Evolutionary conservation across 208 protist genomes (phyloP).

Genomic region (Leishmania mexicana): DNA sequence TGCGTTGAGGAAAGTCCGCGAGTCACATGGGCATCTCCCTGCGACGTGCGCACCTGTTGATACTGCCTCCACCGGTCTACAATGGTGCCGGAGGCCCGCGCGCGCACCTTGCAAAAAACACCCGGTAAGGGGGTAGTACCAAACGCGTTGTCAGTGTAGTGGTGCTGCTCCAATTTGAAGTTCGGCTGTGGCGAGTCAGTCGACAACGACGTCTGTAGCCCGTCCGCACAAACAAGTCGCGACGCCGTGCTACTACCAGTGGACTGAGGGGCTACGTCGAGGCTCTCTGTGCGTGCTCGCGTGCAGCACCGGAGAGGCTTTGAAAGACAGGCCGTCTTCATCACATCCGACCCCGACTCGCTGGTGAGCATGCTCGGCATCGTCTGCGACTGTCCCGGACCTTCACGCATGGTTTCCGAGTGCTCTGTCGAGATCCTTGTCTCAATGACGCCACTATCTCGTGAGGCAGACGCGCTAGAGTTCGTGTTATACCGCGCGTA

Average conservation of each 20-base stretch:
- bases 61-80: constrained; percentile 21
- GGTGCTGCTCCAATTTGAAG: not conserved
- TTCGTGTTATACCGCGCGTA: not conserved
- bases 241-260: not conserved
- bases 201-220: not conserved
- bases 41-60: not conserved
- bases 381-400: not conserved
- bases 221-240: not conserved
- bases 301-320: not conserved
- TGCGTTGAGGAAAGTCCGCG: not conserved
- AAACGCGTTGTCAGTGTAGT: not conserved
- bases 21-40: not conserved
- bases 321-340: not conserved
- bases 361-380: not conserved
- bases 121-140: not conserved
- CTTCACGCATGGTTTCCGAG: not conserved
- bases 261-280: not conserved
- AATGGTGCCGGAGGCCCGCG: not conserved
- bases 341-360: not conserved
- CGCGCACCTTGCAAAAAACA: not conserved
- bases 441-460: not conserved
- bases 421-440: not conserved
- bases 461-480: not conserved
- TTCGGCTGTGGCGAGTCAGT: not conserved
- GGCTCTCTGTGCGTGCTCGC: not conserved